These are phyloP conservation scores for Pseudocercospora pini-densiflorae DNA, from an alignment of 2,329 filamentous ascomycete genomes.

Conservation along the genomic window DNA sequence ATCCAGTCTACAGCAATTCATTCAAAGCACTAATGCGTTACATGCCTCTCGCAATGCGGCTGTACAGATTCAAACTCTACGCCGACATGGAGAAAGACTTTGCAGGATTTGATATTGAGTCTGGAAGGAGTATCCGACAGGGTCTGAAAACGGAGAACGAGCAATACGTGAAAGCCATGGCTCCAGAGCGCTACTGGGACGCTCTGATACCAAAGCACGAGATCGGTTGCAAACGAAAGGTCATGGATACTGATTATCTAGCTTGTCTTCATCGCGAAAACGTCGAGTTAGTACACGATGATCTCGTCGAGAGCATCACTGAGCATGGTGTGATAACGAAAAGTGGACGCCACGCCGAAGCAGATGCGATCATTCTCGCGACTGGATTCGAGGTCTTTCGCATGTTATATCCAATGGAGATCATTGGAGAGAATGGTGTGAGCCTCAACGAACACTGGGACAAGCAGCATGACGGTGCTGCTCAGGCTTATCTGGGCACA, in stretches of 20 bases:
- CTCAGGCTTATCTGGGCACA: conserved; percentile 56
- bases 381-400: conserved; percentile 56
- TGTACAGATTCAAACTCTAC: conserved; percentile 51
- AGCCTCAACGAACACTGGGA: conserved; percentile 49
- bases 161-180: conserved; percentile 49
- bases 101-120: conserved; percentile 46
- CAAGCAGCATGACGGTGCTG: conserved; percentile 37
- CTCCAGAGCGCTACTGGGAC: conserved; percentile 51
- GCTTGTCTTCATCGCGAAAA: conserved; percentile 49
- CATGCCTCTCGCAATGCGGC: conserved; percentile 50
- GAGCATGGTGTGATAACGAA: conserved; percentile 45
- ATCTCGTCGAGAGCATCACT: conserved; percentile 47
- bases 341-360: conserved; percentile 45
- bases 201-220: conserved; percentile 49
- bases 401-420: conserved; percentile 54
- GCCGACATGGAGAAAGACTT: conserved; percentile 52
- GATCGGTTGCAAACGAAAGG: conserved; percentile 55
- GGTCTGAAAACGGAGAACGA: conserved; percentile 45
- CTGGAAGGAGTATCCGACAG: conserved; percentile 44
- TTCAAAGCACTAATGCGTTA: conserved; percentile 54
- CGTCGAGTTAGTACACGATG: conserved; percentile 47
- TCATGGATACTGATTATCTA: conserved; percentile 55
- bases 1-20: conserved; percentile 45
- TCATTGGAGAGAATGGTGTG: conserved; percentile 49
- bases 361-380: conserved; percentile 55